Conservation (phyloP, 768 basidiomycete genomes). For the Mycena haematopus region DNA sequence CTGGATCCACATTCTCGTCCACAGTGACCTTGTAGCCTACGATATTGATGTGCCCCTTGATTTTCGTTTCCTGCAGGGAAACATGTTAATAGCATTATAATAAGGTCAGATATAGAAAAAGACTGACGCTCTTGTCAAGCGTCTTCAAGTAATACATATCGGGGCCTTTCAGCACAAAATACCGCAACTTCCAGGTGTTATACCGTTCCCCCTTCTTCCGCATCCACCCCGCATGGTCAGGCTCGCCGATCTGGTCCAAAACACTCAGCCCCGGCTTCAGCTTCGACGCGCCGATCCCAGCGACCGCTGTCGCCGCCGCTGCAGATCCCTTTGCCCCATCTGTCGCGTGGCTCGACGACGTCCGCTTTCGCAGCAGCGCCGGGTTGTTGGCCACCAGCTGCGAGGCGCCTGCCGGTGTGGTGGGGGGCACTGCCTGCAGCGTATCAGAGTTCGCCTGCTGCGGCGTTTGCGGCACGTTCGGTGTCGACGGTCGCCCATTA, state of each 20-base stretch:
- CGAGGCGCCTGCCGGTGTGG: not conserved
- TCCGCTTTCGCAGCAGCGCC: slow-evolving; percentile 62
- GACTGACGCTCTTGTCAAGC: slow-evolving; percentile 60
- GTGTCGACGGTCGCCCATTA: slow-evolving; percentile 32
- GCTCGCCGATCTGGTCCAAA: slow-evolving; percentile 87
- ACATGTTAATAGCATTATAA: slow-evolving; percentile 1
- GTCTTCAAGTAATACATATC: slow-evolving; percentile 88
- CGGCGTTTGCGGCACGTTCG: slow-evolving; percentile 8
- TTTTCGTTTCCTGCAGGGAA: slow-evolving; percentile 78
- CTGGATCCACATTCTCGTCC: slow-evolving; percentile 91
- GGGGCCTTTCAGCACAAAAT: slow-evolving; percentile 90
- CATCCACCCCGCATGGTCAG: slow-evolving; percentile 94
- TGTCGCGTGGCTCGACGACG: slow-evolving; percentile 40
- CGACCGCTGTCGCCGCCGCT: slow-evolving; percentile 25
- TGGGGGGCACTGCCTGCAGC: not conserved
- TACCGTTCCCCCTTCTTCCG: slow-evolving; percentile 94
- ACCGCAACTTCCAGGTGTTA: slow-evolving; percentile 90
- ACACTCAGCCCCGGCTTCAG: slow-evolving; percentile 74
- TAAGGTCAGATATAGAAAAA: slow-evolving; percentile 32
- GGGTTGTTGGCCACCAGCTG: slow-evolving; percentile 32
- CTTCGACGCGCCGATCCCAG: slow-evolving; percentile 36
- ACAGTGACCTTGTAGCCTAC: slow-evolving; percentile 91
- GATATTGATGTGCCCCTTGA: slow-evolving; percentile 96
- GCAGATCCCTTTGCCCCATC: slow-evolving; percentile 25
- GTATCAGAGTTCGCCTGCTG: slow-evolving; percentile 7